Evolutionary conservation across 2,329 filamentous ascomycete genomes (phyloP).

Genomic region (Sporothrix mexicana): DNA sequence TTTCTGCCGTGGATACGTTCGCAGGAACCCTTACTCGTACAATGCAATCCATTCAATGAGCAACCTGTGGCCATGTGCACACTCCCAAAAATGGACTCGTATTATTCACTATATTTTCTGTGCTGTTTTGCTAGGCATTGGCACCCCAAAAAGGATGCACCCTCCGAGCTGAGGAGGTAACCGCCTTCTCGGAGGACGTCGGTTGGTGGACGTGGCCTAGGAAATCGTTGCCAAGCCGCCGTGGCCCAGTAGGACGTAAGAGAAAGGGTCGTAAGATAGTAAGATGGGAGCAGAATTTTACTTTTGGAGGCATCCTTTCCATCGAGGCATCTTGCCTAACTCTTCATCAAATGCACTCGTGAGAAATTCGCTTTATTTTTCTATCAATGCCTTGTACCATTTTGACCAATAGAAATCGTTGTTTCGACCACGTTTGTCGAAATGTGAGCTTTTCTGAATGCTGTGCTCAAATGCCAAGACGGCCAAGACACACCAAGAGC

Average conservation of each 20-base stretch:
- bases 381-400: background rate
- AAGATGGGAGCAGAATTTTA: background rate
- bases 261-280: background rate
- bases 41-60: background rate
- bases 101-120: too few relatives aligned
- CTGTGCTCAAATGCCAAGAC: constrained; percentile 13
- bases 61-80: background rate
- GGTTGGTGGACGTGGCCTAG: background rate
- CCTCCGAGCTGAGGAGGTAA: background rate
- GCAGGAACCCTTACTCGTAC: background rate
- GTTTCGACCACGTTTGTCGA: background rate
- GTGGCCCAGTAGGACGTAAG: constrained; percentile 6
- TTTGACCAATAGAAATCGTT: background rate
- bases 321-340: background rate
- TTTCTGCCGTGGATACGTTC: background rate
- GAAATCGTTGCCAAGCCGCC: constrained; percentile 3
- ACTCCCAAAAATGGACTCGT: background rate
- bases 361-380: background rate
- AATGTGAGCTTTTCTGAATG: background rate
- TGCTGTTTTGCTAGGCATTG: too few relatives aligned
- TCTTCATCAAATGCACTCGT: constrained; percentile 1
- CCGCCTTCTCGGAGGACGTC: background rate
- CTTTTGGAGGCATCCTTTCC: background rate
- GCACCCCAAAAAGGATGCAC: background rate
- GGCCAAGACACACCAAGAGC: background rate